Conservation (phyloP, 1,139 yeast genomes). For the Saccharomycopsis phalli region DNA sequence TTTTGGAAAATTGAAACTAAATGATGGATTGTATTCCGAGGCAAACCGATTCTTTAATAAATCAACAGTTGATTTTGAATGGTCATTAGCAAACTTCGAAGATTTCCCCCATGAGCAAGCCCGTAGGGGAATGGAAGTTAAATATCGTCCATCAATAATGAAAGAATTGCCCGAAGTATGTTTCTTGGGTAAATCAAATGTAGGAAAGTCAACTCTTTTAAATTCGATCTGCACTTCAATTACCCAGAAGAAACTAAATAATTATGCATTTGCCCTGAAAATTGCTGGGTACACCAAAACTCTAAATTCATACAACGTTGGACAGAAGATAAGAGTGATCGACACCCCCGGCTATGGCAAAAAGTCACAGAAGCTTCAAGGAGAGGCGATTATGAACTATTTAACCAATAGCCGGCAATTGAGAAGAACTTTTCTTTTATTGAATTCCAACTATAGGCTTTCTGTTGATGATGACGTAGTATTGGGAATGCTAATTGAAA, state of each 20-base stretch:
- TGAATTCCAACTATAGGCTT: conserved; percentile 52
- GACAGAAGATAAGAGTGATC: conserved; percentile 47
- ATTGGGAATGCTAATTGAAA: conserved; percentile 39
- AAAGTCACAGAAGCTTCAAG: conserved; percentile 54
- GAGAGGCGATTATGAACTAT: conserved; percentile 57
- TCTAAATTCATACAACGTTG: conserved; percentile 62
- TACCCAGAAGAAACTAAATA: conserved; percentile 27
- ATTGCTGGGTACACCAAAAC: conserved; percentile 74
- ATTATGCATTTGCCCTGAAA: conserved; percentile 46
- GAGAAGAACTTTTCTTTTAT: conserved; percentile 48
- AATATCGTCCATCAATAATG: background rate
- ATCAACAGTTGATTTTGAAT: conserved; percentile 41
- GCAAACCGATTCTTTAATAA: conserved; percentile 36
- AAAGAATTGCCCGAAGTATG: conserved; percentile 55
- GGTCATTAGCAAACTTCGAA: conserved; percentile 46
- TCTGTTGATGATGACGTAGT: conserved; percentile 46
- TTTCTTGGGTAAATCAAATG: conserved; percentile 72
- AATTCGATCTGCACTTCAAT: conserved; percentile 41
- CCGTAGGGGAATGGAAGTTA: conserved; percentile 21
- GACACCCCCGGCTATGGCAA: conserved; percentile 89
- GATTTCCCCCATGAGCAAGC: conserved; percentile 53
- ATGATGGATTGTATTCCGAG: too few relatives aligned
- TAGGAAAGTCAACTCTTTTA: conserved; percentile 73
- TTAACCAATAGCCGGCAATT: conserved; percentile 44
- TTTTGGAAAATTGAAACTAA: too few relatives aligned